phyloP scores from a whole-genome alignment of 2,329 filamentous ascomycete genomes.

The Graphiopsis chlorocephala region DNA sequence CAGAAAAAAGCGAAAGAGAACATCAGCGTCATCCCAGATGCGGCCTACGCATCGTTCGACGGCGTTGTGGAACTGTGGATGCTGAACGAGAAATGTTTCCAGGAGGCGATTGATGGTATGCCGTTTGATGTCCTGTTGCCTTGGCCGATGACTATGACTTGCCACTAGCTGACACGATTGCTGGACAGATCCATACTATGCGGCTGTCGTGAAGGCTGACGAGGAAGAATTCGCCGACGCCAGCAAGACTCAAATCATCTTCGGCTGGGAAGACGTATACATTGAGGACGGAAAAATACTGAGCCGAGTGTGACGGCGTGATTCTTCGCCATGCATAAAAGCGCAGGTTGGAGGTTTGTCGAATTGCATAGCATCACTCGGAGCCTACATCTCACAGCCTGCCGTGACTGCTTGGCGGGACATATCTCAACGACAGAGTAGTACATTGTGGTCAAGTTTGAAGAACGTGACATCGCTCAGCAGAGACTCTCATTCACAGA shows the following conservation, averaged over 20 bases:
- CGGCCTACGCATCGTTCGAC: not conserved
- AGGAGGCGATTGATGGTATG: not conserved
- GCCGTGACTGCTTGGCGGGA: too few species aligned
- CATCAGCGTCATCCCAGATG: not conserved
- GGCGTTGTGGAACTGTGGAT: not conserved
- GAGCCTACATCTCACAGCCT: too few species aligned
- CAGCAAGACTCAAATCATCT: conserved; percentile 13
- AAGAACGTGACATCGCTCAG: too few species aligned
- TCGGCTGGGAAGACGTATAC: conserved; percentile 19
- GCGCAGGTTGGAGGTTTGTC: too few species aligned
- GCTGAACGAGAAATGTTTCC: not conserved
- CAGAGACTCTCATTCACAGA: too few species aligned
- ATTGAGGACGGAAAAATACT: not conserved
- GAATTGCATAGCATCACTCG: too few species aligned
- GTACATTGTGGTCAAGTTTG: too few species aligned
- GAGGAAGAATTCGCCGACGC: conserved; percentile 19
- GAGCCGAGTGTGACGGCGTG: too few species aligned
- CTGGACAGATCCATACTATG: conserved; percentile 22
- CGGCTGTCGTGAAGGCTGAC: conserved; percentile 19
- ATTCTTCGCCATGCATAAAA: too few species aligned
- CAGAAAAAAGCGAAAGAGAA: not conserved
- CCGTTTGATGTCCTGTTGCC: not conserved
- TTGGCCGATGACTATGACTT: not conserved
- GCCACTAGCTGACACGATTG: not conserved
- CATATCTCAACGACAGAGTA: too few species aligned